Evolutionary conservation across 176 grass and related monocot genomes (phyloP).

Genomic region (Aegilops sharonensis): DNA sequence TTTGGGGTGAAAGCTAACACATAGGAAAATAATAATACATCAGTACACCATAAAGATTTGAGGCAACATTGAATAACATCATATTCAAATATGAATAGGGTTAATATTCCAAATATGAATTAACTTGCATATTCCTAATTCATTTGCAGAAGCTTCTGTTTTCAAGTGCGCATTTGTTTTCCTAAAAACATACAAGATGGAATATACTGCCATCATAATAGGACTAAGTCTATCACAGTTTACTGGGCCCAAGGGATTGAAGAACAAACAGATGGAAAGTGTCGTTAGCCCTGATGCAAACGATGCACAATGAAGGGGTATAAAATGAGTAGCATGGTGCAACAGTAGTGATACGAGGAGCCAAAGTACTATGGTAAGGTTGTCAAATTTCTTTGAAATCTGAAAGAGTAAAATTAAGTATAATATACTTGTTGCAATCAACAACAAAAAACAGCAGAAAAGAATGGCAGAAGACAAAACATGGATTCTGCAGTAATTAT

Average conservation of each 20-base stretch:
- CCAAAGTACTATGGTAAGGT: background rate
- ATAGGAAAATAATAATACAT: background rate
- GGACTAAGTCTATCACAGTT: background rate
- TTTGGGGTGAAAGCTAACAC: background rate
- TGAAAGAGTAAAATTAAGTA: background rate
- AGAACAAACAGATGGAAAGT: background rate
- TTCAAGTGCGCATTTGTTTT: background rate
- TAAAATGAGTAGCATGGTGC: background rate
- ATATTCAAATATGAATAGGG: background rate
- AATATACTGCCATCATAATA: background rate
- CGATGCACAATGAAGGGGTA: too few species aligned
- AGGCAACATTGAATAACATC: background rate
- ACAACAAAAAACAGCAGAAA: background rate
- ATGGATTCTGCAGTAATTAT: background rate
- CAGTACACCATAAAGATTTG: background rate
- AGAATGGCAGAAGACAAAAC: background rate
- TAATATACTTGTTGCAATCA: background rate
- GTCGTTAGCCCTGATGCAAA: background rate
- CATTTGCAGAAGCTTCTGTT: background rate
- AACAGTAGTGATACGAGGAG: background rate
- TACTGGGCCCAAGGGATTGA: background rate
- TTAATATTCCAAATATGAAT: background rate
- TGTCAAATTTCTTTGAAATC: background rate
- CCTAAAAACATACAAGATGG: background rate
- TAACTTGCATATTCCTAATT: slow-evolving; percentile 1